Base-by-base conservation (phyloP, 768 basidiomycete genomes). In the Leccinum rimulosum region DNA sequence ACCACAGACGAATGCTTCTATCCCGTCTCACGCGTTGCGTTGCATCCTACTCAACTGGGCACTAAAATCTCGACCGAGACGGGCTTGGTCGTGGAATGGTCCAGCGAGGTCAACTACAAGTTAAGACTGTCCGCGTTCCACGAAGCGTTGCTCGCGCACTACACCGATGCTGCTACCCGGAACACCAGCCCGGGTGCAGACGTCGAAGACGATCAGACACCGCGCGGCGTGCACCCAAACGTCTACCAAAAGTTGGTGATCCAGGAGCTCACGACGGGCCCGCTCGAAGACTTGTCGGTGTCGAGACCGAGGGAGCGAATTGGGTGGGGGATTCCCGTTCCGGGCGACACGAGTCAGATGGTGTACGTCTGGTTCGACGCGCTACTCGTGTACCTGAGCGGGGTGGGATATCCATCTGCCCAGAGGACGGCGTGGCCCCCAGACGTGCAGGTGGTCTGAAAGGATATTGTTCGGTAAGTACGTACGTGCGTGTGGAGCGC, bases 281-380 rank as follows among this genome's bases (percentile, higher is more conserved):
- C 75, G 0, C 72, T 93, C 22, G 82, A 84, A 45, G 94, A 96
- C 70, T 76, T 97, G 28, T 94, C 93, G 14, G 81, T 96, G 54
- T 95, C 93, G 0, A 81, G 93, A 9, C 93, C 92, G 0, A 74
- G 82, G 2, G 82, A 86, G 14, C 79, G 94, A 27, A 78, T 95
- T 5, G 72, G 78, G 3, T 96, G 94, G 94, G 94, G 94, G 1
- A 84, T 97, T 0, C 84, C 83, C 0, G 95, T 96, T 0, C 94
- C 95, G 0, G 80, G 77, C 15, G 93, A 97, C 68, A 75, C 81
- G 0, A 78, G 79, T 3, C 93, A 96, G 63, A 94, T 92, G 0
- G 86, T 97, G 43, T 96, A 97, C 70, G 94, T 96, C 52, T 97
- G 93, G 95, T 88, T 96, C 61, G 95, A 96, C 68, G 95, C 94